Conservation (phyloP, 805 yeast genomes). For the Millerago galiae region DNA sequence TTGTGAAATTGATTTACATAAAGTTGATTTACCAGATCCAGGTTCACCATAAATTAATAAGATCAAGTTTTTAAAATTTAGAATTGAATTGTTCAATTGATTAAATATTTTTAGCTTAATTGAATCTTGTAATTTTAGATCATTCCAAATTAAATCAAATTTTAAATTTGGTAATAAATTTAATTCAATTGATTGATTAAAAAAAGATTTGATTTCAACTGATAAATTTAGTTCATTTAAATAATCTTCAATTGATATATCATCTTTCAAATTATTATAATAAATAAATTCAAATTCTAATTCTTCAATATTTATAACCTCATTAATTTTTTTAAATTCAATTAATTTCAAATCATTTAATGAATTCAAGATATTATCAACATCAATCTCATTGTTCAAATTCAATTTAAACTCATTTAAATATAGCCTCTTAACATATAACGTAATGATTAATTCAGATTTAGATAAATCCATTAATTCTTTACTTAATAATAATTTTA, state of each 20-base stretch:
- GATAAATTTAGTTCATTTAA: slow-evolving; percentile 7
- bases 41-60: slow-evolving; percentile 37
- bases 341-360: background rate
- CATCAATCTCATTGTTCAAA: background rate
- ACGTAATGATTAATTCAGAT: slow-evolving; percentile 12
- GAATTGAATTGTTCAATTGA: slow-evolving; percentile 9
- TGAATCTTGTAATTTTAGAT: slow-evolving; percentile 25
- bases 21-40: slow-evolving; percentile 41
- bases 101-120: slow-evolving; percentile 27
- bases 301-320: background rate
- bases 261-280: slow-evolving; percentile 5
- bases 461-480: slow-evolving; percentile 6
- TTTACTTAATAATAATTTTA: slow-evolving; percentile 4
- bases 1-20: slow-evolving; percentile 35
- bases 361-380: slow-evolving; percentile 2
- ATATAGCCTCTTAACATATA: slow-evolving; percentile 7
- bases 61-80: slow-evolving; percentile 11
- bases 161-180: slow-evolving; percentile 25
- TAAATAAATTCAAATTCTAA: background rate
- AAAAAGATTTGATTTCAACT: slow-evolving; percentile 1
- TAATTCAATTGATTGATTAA: slow-evolving; percentile 9
- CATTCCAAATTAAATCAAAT: slow-evolving; percentile 31
- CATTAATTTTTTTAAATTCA: background rate
- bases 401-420: background rate
- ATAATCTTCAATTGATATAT: background rate